phyloP scores from a whole-genome alignment of 306 rosid genomes.

The Potentilla sterilis region DNA sequence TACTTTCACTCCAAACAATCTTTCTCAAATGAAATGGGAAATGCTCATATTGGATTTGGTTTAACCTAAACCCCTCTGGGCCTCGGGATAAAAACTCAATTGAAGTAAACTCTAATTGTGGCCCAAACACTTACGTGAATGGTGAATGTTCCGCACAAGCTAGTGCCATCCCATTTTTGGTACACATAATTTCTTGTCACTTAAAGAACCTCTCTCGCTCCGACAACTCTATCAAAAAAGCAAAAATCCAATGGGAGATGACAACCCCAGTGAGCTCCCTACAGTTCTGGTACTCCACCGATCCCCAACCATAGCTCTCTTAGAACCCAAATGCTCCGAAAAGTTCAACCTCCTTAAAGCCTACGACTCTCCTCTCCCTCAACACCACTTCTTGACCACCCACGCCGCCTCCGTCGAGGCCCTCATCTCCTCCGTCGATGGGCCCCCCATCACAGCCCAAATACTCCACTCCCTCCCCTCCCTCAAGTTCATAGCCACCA shows the following conservation, averaged over 20 bases:
- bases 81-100: too few relatives aligned
- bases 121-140: too few relatives aligned
- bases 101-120: too few relatives aligned
- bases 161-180: too few relatives aligned
- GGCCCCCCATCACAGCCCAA: constrained; percentile 8
- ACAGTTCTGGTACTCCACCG: constrained; percentile 24
- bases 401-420: constrained; percentile 23
- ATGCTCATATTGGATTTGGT: too few relatives aligned
- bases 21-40: too few relatives aligned
- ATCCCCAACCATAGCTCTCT: background rate
- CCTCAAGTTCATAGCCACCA: constrained; percentile 21
- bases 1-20: too few relatives aligned
- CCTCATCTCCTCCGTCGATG: background rate
- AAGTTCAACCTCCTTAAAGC: constrained; percentile 27
- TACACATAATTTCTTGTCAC: too few relatives aligned
- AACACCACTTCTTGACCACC: constrained; percentile 16
- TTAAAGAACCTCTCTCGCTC: too few relatives aligned
- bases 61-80: too few relatives aligned
- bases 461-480: constrained; percentile 29
- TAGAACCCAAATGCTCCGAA: constrained; percentile 28
- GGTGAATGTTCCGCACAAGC: too few relatives aligned
- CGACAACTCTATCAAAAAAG: background rate
- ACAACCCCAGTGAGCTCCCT: background rate
- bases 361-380: constrained; percentile 28
- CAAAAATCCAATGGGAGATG: background rate